Conservation (phyloP, 2,329 filamentous ascomycete genomes). For the Talaromyces islandicus region DNA sequence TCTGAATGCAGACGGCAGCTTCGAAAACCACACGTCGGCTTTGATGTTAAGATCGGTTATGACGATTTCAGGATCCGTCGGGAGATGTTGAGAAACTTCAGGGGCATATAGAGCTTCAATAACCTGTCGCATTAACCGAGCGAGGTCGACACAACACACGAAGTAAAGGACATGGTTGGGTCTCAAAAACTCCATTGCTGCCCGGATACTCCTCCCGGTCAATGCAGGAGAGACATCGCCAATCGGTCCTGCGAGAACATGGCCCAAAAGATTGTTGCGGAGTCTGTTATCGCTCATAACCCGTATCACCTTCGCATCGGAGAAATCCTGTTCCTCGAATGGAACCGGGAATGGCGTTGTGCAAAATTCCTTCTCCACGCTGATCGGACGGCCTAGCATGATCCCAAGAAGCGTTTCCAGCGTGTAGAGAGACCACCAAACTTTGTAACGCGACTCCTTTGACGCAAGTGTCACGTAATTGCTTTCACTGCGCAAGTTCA, state of each 20-base stretch:
- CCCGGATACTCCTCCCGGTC: constrained; percentile 15
- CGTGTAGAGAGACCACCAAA: constrained; percentile 40
- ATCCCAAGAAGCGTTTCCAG: constrained; percentile 36
- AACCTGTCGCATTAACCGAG: constrained; percentile 28
- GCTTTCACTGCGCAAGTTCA: constrained; percentile 39
- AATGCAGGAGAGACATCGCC: constrained; percentile 7
- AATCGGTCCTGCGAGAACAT: constrained; percentile 16
- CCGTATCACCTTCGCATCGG: constrained; percentile 23
- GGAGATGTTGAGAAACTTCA: constrained; percentile 26
- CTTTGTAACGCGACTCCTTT: constrained; percentile 37
- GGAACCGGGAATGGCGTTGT: constrained; percentile 37
- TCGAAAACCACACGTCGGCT: constrained; percentile 33
- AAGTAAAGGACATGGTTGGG: constrained; percentile 35
- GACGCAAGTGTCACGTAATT: constrained; percentile 27
- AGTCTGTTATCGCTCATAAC: constrained; percentile 29
- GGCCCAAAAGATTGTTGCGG: constrained; percentile 23
- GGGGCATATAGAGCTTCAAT: constrained; percentile 35
- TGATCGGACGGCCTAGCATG: constrained; percentile 39
- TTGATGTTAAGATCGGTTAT: constrained; percentile 29
- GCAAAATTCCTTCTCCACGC: constrained; percentile 32
- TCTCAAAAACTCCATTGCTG: constrained; percentile 22
- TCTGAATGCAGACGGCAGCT: constrained; percentile 31
- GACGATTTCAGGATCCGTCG: constrained; percentile 30
- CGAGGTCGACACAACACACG: constrained; percentile 33
- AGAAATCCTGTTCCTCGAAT: constrained; percentile 33